Conservation (phyloP, 2,329 filamentous ascomycete genomes). For the Colletotrichum truncatum region DNA sequence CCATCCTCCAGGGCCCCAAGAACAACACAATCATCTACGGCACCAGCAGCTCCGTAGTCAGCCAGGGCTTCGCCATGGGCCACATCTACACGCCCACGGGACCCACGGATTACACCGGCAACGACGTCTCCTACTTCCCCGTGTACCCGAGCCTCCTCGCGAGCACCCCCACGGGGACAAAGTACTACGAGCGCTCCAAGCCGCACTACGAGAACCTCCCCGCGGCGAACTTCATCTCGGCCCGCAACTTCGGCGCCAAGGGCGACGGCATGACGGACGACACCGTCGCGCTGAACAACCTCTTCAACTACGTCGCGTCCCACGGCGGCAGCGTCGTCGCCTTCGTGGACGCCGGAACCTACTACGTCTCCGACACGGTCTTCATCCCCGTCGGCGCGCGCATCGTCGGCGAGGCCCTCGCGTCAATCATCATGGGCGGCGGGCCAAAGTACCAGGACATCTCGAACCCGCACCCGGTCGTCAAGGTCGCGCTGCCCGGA, state of each 20-base stretch:
- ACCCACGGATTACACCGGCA: conserved; percentile 58
- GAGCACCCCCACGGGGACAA: conserved; percentile 42
- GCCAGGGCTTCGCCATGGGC: conserved; percentile 63
- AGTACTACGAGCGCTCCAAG: conserved; percentile 79
- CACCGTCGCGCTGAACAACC: conserved; percentile 73
- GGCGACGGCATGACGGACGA: conserved; percentile 82
- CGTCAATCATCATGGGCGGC: conserved; percentile 62
- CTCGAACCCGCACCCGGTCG: conserved; percentile 68
- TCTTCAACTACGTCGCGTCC: conserved; percentile 64
- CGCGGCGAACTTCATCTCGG: conserved; percentile 70
- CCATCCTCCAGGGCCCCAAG: conserved; percentile 49
- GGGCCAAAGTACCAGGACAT: conserved; percentile 66
- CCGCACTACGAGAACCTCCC: conserved; percentile 75
- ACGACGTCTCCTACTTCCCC: conserved; percentile 48
- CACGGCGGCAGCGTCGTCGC: conserved; percentile 61
- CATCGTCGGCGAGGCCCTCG: conserved; percentile 69
- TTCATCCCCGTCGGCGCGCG: conserved; percentile 57
- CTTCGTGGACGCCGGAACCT: conserved; percentile 70
- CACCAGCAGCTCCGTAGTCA: conserved; percentile 56
- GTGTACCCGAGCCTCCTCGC: conserved; percentile 64
- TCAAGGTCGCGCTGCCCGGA: conserved; percentile 72
- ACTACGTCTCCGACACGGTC: conserved; percentile 66
- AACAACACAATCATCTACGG: conserved; percentile 64
- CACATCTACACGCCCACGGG: conserved; percentile 67
- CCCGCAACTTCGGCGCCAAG: conserved; percentile 73